Evolutionary conservation across 768 basidiomycete species (phyloP).

Genomic region (Dioszegia aurantiaca): DNA sequence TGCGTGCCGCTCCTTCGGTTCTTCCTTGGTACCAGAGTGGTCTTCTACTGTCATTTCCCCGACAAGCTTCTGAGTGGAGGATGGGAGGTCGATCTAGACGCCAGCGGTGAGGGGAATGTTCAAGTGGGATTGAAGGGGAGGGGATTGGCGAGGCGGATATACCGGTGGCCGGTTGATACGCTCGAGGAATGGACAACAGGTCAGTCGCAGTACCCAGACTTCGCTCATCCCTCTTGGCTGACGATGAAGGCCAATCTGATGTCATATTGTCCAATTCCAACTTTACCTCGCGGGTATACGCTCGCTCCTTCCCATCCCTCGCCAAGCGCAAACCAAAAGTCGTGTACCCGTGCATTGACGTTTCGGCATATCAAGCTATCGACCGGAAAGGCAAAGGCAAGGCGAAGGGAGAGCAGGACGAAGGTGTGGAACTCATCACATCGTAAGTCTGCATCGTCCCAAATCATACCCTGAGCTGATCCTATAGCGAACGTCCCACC

Average conservation of each 20-base stretch:
- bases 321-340: constrained; percentile 60
- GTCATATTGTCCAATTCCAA: constrained; percentile 84
- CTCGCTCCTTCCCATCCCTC: constrained; percentile 70
- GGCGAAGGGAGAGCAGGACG: constrained; percentile 12
- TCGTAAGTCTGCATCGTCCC: constrained; percentile 30
- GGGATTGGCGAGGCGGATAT: constrained; percentile 65
- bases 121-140: constrained; percentile 51
- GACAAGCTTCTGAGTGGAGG: constrained; percentile 72
- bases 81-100: constrained; percentile 57
- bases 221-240: neutral
- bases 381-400: constrained; percentile 57
- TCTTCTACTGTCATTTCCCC: constrained; percentile 98
- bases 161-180: constrained; percentile 85
- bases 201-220: too few relatives aligned
- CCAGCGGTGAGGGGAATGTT: constrained; percentile 39
- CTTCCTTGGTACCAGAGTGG: constrained; percentile 69
- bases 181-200: constrained; percentile 86
- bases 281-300: constrained; percentile 82
- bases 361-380: constrained; percentile 63
- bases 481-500: constrained; percentile 61
- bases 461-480: neutral
- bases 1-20: constrained; percentile 77
- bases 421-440: constrained; percentile 49
- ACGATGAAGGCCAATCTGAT: constrained; percentile 72
- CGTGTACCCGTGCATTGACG: constrained; percentile 95